Conservation (phyloP, 768 basidiomycete species). For the Suillus decipiens region DNA sequence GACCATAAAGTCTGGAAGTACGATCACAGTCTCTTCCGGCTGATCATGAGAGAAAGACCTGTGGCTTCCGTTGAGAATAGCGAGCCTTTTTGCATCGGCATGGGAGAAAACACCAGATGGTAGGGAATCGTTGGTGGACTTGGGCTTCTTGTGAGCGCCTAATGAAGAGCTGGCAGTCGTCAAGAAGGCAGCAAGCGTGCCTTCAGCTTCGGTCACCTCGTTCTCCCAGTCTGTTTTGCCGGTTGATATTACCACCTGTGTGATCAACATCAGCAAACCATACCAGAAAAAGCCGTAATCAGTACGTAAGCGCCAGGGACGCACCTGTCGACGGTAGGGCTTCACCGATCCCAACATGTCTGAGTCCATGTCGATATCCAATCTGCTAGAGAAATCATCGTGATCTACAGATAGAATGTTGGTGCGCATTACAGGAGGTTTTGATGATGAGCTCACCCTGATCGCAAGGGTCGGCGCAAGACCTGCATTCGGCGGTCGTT, state of each 20-base stretch:
- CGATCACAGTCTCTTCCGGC: constrained; percentile 74
- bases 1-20: constrained; percentile 92
- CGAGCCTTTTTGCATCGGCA: constrained; percentile 54
- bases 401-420: constrained; percentile 49
- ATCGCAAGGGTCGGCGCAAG: constrained; percentile 78
- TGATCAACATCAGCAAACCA: constrained; percentile 9
- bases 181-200: constrained; percentile 69
- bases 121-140: constrained; percentile 15
- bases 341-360: constrained; percentile 86
- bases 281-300: background rate
- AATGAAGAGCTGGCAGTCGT: constrained; percentile 15
- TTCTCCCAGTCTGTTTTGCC: constrained; percentile 88
- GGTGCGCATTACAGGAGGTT: constrained; percentile 30
- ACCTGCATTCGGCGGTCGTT: constrained; percentile 65
- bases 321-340: constrained; percentile 80
- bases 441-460: constrained; percentile 44
- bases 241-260: constrained; percentile 84
- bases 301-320: constrained; percentile 11
- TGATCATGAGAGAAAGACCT: constrained; percentile 58
- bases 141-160: constrained; percentile 14
- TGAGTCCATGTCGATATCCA: constrained; percentile 77
- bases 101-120: constrained; percentile 59
- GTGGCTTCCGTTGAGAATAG: constrained; percentile 86
- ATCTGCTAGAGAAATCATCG: constrained; percentile 69
- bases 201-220: constrained; percentile 71